Conservation (phyloP, 495 filamentous ascomycete genomes). For the Tricharina praecox region DNA sequence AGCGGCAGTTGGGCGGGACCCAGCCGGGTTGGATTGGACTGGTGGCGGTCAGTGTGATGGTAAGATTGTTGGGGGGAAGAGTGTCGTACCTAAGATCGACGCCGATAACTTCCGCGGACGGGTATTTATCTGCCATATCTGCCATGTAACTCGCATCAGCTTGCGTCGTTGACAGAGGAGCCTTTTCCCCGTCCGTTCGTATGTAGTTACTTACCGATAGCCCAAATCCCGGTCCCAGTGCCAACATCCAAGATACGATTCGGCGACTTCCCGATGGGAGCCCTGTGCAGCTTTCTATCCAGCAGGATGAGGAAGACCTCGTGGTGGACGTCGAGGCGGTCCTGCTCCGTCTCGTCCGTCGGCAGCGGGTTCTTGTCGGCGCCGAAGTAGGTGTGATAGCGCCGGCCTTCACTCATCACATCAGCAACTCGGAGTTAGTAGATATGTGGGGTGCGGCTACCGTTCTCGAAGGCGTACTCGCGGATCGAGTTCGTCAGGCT, state of each 20-base stretch:
- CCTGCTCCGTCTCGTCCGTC: background rate
- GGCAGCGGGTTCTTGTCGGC: background rate
- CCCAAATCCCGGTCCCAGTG: slow-evolving; percentile 30
- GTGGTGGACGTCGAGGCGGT: background rate
- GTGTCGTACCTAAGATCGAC: slow-evolving; percentile 17
- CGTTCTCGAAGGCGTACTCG: background rate
- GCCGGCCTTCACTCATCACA: background rate
- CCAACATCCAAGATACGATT: slow-evolving; percentile 30
- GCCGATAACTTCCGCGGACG: slow-evolving; percentile 14
- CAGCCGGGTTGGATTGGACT: slow-evolving; percentile 4
- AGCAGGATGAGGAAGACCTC: background rate
- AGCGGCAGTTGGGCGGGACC: slow-evolving; percentile 2
- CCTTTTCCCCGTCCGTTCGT: no score
- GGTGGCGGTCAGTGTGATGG: background rate
- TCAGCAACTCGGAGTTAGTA: no score
- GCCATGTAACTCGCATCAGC: no score
- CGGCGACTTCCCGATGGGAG: background rate
- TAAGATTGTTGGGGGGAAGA: background rate
- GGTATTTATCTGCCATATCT: slow-evolving; percentile 13
- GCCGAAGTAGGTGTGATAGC: background rate
- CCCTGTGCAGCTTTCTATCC: background rate
- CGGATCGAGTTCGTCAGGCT: background rate
- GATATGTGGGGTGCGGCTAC: background rate
- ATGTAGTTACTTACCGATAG: no score
- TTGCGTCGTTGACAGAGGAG: no score